These are phyloP conservation scores for Plasmopara halstedii DNA, from an alignment of 352 stramenopile genomes.

Conservation along the genomic window DNA sequence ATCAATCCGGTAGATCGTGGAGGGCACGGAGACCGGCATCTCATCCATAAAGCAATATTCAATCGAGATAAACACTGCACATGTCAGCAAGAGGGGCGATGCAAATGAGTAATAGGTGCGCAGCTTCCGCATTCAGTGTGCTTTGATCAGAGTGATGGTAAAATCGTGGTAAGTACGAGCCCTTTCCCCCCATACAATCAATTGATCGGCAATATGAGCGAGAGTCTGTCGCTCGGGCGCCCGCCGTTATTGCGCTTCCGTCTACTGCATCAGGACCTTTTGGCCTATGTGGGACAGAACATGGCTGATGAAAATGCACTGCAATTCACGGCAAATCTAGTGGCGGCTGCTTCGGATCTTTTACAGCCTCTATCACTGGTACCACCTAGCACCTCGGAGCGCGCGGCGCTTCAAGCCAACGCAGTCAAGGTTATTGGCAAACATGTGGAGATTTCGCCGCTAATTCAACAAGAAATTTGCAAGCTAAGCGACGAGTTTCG, in stretches of 20 bases:
- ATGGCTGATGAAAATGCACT: conserved; percentile 64
- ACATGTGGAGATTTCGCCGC: conserved; percentile 58
- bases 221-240: conserved; percentile 36
- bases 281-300: conserved; percentile 50
- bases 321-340: conserved; percentile 47
- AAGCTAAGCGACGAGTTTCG: conserved; percentile 76
- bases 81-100: conserved; percentile 1
- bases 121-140: conserved; percentile 7
- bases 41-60: conserved; percentile 3
- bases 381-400: conserved; percentile 34
- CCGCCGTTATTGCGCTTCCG: conserved; percentile 61
- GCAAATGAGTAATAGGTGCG: neutral
- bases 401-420: conserved; percentile 55
- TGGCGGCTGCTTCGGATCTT: conserved; percentile 33
- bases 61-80: neutral
- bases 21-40: neutral
- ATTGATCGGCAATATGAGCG: conserved; percentile 22
- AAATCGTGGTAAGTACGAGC: conserved; percentile 17
- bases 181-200: conserved; percentile 5
- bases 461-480: conserved; percentile 78
- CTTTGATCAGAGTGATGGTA: conserved; percentile 23
- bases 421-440: conserved; percentile 52
- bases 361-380: conserved; percentile 33
- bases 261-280: conserved; percentile 64
- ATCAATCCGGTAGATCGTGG: conserved; percentile 46